Base-by-base conservation (phyloP, 345 rosid species). In the Eucalyptus victrix region DNA sequence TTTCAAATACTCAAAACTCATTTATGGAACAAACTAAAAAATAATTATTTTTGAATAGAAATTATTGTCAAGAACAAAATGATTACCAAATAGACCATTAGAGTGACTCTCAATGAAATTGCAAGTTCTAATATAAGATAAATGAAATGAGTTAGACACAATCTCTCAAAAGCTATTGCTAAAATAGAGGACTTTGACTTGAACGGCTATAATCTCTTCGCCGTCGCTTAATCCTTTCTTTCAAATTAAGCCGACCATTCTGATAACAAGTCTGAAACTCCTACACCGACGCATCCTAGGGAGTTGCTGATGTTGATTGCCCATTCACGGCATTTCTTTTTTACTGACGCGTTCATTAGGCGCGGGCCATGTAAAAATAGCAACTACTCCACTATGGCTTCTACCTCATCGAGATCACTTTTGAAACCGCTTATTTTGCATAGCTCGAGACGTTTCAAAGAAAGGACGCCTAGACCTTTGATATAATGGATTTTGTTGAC, bases 31-130 rank as follows among this genome's bases (percentile, higher is more conserved):
- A 53, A 53, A 53, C 4, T 19, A 53, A 53, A 53, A 19, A 19
- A 19, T 0, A 53, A 19, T 4, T 21, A 53, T 1, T 4, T 53
- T 4, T 53, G 0, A 53, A 53, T 53, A 53, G 2, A 53, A 53
- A 21, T 21, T 53, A 1, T 53, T 53, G 9, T 53, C 1, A 0
- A 53, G 2, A 53, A 53, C 1, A 3, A 0, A 19, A 53, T 53
- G 1, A 53, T 53, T 53, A 53, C 2, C 1, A 2, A 8, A 23
- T 1, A 1, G 0, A 23, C 28, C 0, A 0, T 56, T 24, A 56
- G 1, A 23, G 30, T 9, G 0, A 56, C 13, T 56, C 12, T 24
- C 30, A 24, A 56, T 56, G 13, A 56, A 56, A 24, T 56, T 56
- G 62, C 62, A 56, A 56, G 62, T 56, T 56, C 1, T 4, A 24